These are phyloP conservation scores for Elsinoe necatrix DNA, from an alignment of 2,329 filamentous ascomycete genomes.

Conservation along the genomic window DNA sequence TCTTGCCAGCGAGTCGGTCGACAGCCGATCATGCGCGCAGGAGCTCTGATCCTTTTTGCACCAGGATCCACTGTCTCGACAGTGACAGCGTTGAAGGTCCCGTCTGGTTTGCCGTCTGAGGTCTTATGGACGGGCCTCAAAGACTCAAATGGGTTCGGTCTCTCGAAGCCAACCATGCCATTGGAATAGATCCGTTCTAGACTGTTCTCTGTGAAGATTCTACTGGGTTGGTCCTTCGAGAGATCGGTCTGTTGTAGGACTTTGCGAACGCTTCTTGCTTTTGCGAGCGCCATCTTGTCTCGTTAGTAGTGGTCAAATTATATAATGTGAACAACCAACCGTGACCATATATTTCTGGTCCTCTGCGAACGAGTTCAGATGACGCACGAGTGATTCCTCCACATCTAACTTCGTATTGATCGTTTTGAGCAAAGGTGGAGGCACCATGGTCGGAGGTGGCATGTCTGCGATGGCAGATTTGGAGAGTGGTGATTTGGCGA, in stretches of 20 bases:
- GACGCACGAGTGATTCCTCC: background rate
- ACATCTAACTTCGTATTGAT: background rate
- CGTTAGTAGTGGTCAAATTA: background rate
- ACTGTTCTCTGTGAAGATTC: background rate
- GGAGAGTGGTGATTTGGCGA: background rate
- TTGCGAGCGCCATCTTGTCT: background rate
- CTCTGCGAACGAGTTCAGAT: background rate
- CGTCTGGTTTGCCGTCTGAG: background rate
- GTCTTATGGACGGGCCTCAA: background rate
- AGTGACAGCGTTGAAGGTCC: background rate
- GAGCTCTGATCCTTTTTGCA: background rate
- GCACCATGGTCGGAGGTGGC: background rate
- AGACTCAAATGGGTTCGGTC: background rate
- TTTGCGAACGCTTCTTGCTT: background rate
- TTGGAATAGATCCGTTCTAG: background rate
- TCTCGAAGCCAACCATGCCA: slow-evolving; percentile 5
- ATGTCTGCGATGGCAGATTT: background rate
- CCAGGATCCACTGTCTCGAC: slow-evolving; percentile 2
- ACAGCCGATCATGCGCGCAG: background rate
- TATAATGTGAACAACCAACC: background rate
- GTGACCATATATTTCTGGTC: slow-evolving; percentile 1
- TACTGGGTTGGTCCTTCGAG: background rate
- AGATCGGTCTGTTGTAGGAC: background rate
- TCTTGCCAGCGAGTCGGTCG: slow-evolving; percentile 8
- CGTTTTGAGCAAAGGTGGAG: background rate